phyloP scores from a whole-genome alignment of 257 asterid genomes.

The Eucommia ulmoides region DNA sequence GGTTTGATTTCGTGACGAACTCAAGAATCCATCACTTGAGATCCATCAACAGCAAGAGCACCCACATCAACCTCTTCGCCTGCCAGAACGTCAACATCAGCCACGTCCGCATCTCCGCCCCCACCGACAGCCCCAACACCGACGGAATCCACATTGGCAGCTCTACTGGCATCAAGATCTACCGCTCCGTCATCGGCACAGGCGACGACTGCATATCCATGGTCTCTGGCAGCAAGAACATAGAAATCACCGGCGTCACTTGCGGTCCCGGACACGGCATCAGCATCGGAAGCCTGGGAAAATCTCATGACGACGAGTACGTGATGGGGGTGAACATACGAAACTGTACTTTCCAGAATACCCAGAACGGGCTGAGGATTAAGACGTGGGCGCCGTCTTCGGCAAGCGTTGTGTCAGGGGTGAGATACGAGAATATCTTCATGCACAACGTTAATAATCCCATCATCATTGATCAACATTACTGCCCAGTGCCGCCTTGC shows the following conservation, averaged over 20 bases:
- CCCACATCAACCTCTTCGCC: conserved; percentile 48
- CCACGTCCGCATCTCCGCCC: conserved; percentile 32
- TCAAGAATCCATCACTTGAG: conserved; percentile 28
- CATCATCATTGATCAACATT: conserved; percentile 9
- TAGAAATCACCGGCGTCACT: neutral
- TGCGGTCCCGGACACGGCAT: conserved; percentile 16
- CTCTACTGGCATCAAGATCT: conserved; percentile 24
- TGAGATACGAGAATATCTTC: conserved; percentile 4
- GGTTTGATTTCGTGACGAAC: conserved; percentile 48
- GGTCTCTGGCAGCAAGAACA: conserved; percentile 5
- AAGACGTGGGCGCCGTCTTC: conserved; percentile 13
- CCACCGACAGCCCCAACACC: conserved; percentile 55
- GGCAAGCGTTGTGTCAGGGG: neutral
- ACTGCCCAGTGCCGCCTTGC: conserved; percentile 8
- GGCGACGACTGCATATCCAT: conserved; percentile 14
- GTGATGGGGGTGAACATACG: neutral
- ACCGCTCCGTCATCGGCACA: neutral
- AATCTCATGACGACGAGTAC: neutral
- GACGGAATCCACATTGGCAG: conserved; percentile 57
- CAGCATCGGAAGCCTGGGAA: conserved; percentile 10
- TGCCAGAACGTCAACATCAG: conserved; percentile 33
- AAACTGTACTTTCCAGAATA: conserved; percentile 1
- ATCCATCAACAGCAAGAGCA: conserved; percentile 61
- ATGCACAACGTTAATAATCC: conserved; percentile 6
- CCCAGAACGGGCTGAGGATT: conserved; percentile 10